These are phyloP conservation scores for Russula sp. DNA, from an alignment of 768 basidiomycete species.

Conservation along the genomic window DNA sequence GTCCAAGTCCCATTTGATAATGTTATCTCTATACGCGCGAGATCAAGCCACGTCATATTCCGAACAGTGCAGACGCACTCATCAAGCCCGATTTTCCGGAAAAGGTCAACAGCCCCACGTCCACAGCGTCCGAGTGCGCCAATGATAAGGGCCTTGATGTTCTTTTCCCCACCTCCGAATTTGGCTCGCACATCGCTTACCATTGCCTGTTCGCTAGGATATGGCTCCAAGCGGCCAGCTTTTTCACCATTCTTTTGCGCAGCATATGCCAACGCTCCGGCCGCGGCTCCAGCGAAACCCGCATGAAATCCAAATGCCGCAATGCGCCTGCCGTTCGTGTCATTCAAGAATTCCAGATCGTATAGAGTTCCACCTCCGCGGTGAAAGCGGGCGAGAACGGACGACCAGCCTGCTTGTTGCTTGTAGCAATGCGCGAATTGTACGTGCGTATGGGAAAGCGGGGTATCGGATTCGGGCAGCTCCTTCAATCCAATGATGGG, in stretches of 20 bases:
- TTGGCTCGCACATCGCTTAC: conserved; percentile 59
- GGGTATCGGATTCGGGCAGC: conserved; percentile 72
- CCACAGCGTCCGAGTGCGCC: conserved; percentile 96
- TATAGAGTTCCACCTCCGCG: conserved; percentile 80
- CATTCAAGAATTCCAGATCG: conserved; percentile 92
- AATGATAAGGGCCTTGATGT: conserved; percentile 84
- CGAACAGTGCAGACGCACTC: conserved; percentile 55
- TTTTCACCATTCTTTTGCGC: conserved; percentile 51
- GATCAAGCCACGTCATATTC: neutral
- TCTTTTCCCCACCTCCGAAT: conserved; percentile 61
- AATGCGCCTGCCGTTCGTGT: conserved; percentile 77
- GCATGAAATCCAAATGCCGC: conserved; percentile 98
- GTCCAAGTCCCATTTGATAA: conserved; percentile 94
- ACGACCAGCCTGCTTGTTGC: conserved; percentile 85
- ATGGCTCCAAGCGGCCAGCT: conserved; percentile 71
- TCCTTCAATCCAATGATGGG: conserved; percentile 97
- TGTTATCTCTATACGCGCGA: conserved; percentile 59
- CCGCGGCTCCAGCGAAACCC: conserved; percentile 96
- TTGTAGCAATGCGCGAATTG: conserved; percentile 99
- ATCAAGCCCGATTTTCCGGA: conserved; percentile 88
- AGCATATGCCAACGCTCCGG: conserved; percentile 75
- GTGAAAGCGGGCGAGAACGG: conserved; percentile 78
- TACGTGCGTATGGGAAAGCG: conserved; percentile 90
- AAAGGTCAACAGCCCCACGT: conserved; percentile 89
- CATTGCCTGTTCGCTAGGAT: conserved; percentile 78